These are phyloP conservation scores for Cornus florida DNA, from an alignment of 148 eudicot species.

Conservation along the genomic window DNA sequence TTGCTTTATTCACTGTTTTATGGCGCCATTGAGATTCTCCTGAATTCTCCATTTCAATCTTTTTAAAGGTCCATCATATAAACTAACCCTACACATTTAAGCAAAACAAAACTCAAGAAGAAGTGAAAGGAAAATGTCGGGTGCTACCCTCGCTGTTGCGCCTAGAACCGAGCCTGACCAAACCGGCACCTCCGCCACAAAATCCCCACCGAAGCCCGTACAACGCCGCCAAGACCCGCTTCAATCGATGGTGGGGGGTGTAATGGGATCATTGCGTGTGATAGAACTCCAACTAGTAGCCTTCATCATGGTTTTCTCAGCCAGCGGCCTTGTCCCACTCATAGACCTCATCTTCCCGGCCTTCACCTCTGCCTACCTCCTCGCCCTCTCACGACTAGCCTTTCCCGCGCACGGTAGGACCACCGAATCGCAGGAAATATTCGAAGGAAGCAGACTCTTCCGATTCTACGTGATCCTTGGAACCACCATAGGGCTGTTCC, in stretches of 20 bases:
- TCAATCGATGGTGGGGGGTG: conserved; percentile 31
- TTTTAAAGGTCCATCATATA: not conserved
- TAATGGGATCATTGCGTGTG: conserved; percentile 74
- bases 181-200: conserved; percentile 15
- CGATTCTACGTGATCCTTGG: conserved; percentile 60
- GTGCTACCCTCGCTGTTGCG: conserved; percentile 60
- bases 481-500: conserved; percentile 66
- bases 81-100: too few relatives aligned
- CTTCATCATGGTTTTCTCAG: conserved; percentile 92
- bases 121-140: conserved; percentile 50
- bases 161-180: conserved; percentile 37
- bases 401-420: conserved; percentile 41
- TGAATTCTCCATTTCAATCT: not conserved
- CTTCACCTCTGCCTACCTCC: conserved; percentile 57
- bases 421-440: conserved; percentile 31
- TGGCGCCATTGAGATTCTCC: too few relatives aligned
- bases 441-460: conserved; percentile 45
- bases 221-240: conserved; percentile 5
- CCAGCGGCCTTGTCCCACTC: conserved; percentile 86
- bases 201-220: conserved; percentile 7
- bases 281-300: conserved; percentile 90
- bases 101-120: not conserved
- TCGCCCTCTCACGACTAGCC: conserved; percentile 59
- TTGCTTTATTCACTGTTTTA: too few relatives aligned
- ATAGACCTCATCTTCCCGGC: conserved; percentile 73